Evolutionary conservation across 352 stramenopile genomes (phyloP), one percentile per base, ranked within the genome.

Genomic region (Aphanomyces euteiches): DNA sequence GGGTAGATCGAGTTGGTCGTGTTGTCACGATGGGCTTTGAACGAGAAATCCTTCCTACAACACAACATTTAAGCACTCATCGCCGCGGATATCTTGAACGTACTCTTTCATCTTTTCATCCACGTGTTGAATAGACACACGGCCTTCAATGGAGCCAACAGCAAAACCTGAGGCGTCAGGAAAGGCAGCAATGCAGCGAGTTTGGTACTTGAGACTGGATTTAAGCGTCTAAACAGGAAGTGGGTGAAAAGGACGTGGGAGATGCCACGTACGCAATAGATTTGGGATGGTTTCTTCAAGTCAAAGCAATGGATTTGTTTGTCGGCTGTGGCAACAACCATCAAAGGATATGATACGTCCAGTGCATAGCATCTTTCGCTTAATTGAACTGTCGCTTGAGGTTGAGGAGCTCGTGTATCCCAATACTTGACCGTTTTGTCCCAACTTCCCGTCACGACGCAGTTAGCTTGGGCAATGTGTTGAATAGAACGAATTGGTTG

Each of bases 341-440:
- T 84, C 61, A 98, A 78, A 74, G 90, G 93, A 61, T 93, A 87
- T 66, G 90, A 89, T 7, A 91, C 90, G 75, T 99, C 96, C 84
- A 99, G 92, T 71, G 87, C 90, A 78, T 98, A 98, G 40, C 87
- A 87, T 67, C 93, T 85, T 74, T 98, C 93, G 28, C 93, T 96
- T 6, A 99, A 82, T 70, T 96, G 87, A 56, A 99, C 78, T 1
- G 79, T 83, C 17, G 84, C 89, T 65, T 93, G 95, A 15, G 95
- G 86, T 56, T 86, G 96, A 5, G 90, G 89, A 72, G 83, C 88
- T 47, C 95, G 79, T 41, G 85, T 95, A 77, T 99, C 96, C 96
- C 96, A 99, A 78, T 98, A 99, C 83, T 98, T 98, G 67, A 99
- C 69, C 54, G 92, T 96, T 67, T 96, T 95, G 82, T 97, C 91